These are phyloP conservation scores for Hymenoscyphus occultus DNA, from an alignment of 2,329 filamentous ascomycete genomes.

Conservation along the genomic window DNA sequence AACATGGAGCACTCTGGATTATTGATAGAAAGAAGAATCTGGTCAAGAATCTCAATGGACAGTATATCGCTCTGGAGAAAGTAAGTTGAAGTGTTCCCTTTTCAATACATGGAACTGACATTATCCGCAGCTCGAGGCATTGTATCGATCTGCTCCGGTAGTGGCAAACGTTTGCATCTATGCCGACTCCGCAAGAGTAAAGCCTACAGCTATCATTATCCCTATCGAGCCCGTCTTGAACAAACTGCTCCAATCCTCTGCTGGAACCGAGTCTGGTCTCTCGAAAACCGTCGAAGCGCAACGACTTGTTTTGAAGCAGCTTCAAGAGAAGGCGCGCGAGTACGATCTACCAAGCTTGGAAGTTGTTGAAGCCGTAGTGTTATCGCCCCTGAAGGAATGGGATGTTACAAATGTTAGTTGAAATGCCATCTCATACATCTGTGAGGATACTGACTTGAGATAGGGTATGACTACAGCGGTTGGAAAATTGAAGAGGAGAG, in stretches of 20 bases:
- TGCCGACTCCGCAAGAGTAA: constrained; percentile 67
- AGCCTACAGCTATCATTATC: constrained; percentile 76
- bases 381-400: constrained; percentile 79
- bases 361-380: constrained; percentile 68
- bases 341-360: constrained; percentile 70
- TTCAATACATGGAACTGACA: constrained; percentile 21
- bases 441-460: not conserved
- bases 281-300: constrained; percentile 56
- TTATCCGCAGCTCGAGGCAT: constrained; percentile 64
- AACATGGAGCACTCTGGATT: constrained; percentile 63
- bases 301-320: constrained; percentile 57
- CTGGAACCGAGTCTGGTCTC: not conserved
- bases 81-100: constrained; percentile 18
- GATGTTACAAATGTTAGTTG: constrained; percentile 51
- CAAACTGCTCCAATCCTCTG: constrained; percentile 46
- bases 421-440: not conserved
- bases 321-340: constrained; percentile 62
- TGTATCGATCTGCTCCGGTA: constrained; percentile 73
- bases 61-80: constrained; percentile 70
- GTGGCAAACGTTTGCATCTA: constrained; percentile 87
- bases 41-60: constrained; percentile 76
- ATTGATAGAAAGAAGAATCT: constrained; percentile 88
- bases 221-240: constrained; percentile 58
- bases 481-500: constrained; percentile 22
- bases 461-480: constrained; percentile 22